Evolutionary conservation across 2,329 filamentous ascomycete species (phyloP), one percentile per base, ranked within the genome.

Genomic region (Dothistroma septosporum): DNA sequence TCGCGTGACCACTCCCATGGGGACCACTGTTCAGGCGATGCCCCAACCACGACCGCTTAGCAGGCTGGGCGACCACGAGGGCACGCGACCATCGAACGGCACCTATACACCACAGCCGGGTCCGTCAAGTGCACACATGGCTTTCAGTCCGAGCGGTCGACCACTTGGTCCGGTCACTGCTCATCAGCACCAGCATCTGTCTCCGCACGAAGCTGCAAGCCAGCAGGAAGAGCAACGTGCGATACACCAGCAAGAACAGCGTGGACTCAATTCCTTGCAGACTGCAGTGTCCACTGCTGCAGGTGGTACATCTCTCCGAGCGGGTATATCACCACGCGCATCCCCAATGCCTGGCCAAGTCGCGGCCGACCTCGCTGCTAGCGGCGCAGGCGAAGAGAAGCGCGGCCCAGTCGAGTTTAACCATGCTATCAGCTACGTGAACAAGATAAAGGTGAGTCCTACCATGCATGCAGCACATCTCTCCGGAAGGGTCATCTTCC

Each of bases 361-460:
- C 33, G 73, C 88, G 60, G 90, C 88, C 32, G 60, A 53, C 53
- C 64, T 61, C 31, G 63, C 60, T 22, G 69, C 86, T 85, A 49
- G 62, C 52, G 80, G 53, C 10, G 75, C 74, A 56, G 81, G 80
- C 56, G 69, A 90, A 73, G 92, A 95, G 75, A 95, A 94, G 73
- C 86, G 92, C 59, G 93, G 92, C 0, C 94, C 94, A 1, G 94
- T 99, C 19, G 94, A 99, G 73, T 99, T 99, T 76, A 99, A 99
- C 74, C 94, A 99, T 77, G 94, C 94, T 0, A 99, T 99, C 65
- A 97, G 92, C 75, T 99, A 99, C 72, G 94, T 99, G 58, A 99
- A 99, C 74, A 99, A 99, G 79, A 99, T 99, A 71, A 99, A 99
- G 87, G 92, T 94, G 78, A 75, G 83, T 69, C 58, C 33, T 33